Evolutionary conservation across 2,329 filamentous ascomycete genomes (phyloP).

Genomic region (Fusarium redolens): DNA sequence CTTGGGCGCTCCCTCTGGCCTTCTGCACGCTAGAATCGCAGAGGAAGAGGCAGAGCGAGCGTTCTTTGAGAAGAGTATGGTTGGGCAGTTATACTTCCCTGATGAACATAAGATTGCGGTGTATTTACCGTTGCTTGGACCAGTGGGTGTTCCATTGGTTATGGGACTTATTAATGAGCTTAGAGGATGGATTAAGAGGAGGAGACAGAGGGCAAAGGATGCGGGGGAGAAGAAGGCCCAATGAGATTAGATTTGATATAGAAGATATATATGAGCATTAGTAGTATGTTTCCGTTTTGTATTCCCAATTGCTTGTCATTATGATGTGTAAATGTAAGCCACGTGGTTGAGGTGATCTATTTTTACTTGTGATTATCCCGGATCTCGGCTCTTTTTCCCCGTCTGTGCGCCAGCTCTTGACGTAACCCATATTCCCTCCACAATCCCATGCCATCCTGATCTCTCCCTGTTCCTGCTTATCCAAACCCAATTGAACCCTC

Average conservation of each 20-base stretch:
- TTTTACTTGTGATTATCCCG: conserved; percentile 11
- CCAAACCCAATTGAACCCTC: background rate
- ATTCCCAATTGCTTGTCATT: background rate
- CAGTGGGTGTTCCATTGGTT: conserved; percentile 87
- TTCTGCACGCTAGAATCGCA: conserved; percentile 84
- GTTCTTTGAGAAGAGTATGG: conserved; percentile 99
- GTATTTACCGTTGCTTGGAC: conserved; percentile 90
- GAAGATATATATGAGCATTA: conserved; percentile 32
- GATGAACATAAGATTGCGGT: conserved; percentile 99
- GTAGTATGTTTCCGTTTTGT: background rate
- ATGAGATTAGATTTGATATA: conserved; percentile 30
- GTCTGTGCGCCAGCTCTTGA: conserved; percentile 32
- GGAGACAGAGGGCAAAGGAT: conserved; percentile 56
- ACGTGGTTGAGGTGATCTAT: background rate
- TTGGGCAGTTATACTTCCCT: conserved; percentile 97
- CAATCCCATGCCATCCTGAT: conserved; percentile 10
- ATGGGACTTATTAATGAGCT: conserved; percentile 87
- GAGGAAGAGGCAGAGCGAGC: conserved; percentile 91
- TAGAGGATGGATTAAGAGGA: conserved; percentile 67
- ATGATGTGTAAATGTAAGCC: background rate
- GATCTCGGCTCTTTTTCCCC: conserved; percentile 25
- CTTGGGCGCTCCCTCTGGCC: conserved; percentile 72
- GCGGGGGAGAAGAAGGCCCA: conserved; percentile 54
- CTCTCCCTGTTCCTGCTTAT: background rate
- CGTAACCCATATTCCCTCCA: conserved; percentile 15